Evolutionary conservation across 495 filamentous ascomycete genomes (phyloP).

Genomic region (Trichoderma virens): DNA sequence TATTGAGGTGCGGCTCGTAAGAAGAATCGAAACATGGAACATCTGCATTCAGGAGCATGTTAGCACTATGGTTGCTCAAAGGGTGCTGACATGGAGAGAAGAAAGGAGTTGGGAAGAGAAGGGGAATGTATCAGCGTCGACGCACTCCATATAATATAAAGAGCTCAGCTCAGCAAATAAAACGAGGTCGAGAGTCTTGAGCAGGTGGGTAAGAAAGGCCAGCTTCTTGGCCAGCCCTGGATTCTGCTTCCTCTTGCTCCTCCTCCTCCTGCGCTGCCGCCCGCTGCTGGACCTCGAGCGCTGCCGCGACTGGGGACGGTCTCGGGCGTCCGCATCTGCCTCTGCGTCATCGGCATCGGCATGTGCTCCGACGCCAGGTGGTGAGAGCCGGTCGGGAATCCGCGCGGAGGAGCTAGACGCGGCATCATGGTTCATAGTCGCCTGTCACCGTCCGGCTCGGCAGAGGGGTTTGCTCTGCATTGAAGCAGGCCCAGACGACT

Average conservation of each 20-base stretch:
- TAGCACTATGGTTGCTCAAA: not conserved
- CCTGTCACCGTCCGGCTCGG: constrained; percentile 1
- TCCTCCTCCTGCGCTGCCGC: constrained; percentile 24
- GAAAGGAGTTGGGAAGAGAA: not conserved
- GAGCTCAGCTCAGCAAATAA: constrained; percentile 73
- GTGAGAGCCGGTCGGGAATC: constrained; percentile 20
- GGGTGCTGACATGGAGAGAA: not conserved
- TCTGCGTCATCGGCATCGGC: constrained; percentile 14
- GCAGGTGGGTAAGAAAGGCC: constrained; percentile 60
- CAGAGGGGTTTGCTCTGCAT: constrained; percentile 6
- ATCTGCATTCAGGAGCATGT: constrained; percentile 40
- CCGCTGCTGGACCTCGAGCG: constrained; percentile 13
- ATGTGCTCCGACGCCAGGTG: constrained; percentile 18
- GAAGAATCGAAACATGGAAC: constrained; percentile 65
- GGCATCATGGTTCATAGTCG: constrained; percentile 59
- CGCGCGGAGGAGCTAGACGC: constrained; percentile 46
- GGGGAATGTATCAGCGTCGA: not conserved
- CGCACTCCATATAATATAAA: constrained; percentile 89
- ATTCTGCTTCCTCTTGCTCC: constrained; percentile 10
- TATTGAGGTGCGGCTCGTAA: constrained; percentile 64
- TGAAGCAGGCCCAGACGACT: not conserved
- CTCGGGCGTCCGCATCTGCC: constrained; percentile 18
- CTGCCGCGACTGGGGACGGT: constrained; percentile 14
- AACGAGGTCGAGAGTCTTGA: constrained; percentile 69
- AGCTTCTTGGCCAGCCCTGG: constrained; percentile 47